Evolutionary conservation across 345 rosid species (phyloP), one percentile per base, ranked within the genome.

Genomic region (Hevea brasiliensis): DNA sequence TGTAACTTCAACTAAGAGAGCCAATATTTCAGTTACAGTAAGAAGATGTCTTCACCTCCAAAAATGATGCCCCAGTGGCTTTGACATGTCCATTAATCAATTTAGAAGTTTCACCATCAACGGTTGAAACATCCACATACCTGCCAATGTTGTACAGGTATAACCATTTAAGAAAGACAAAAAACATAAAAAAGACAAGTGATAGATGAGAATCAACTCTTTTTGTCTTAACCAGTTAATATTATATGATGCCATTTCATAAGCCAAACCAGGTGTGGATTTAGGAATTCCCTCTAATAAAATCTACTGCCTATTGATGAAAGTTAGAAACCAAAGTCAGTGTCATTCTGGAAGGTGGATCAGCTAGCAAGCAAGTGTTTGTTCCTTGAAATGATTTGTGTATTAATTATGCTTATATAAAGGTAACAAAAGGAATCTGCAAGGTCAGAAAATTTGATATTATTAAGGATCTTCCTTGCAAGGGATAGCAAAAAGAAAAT

Each of bases 91-190:
- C 82, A 68, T 79, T 71, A 67, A 94, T 94, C 80, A 90, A 68
- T 32, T 84, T 90, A 18, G 97, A 88, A 60, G 97, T 87, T 44
- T 88, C 87, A 69, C 81, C 90, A 82, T 94, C 98, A 79, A 94
- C 97, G 2, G 98, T 94, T 56, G 98, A 94, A 83, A 87, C 83
- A 79, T 94, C 97, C 50, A 94, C 96, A 80, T 94, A 94, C 76
- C 97, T 94, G 85, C 67, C 76, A 73, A 74, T 48, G 61, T 42
- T 44, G 10, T 44, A 24, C 24, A 67, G 61, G 26, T 9, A 21
- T 29, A 26, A 50, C 42, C 14, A 35, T 17, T 26, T 67, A 50
- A 50, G 26, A 18, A 23, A 29, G 41, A 54, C 5, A 23, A 32
- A 37, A 9, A 67, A 60, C 37, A 11, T 58, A 20, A 11, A 74